Base-by-base conservation (phyloP, 768 basidiomycete genomes). In the Lactarius indigo region DNA sequence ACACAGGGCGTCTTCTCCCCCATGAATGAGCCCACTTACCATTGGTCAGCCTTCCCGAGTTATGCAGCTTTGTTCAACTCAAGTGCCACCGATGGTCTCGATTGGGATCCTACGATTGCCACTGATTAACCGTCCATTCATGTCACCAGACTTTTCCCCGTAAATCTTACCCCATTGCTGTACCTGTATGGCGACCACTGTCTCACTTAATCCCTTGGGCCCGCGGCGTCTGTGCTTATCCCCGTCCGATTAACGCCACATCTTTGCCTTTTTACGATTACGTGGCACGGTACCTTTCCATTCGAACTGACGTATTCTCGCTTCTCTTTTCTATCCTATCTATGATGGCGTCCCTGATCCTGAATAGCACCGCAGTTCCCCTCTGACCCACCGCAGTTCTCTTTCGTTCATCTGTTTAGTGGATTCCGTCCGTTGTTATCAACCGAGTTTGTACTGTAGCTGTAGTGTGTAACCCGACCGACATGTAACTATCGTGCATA, bases 401-500 rank as follows among this genome's bases (percentile, higher is more conserved):
- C 18, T 54, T 56, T 65, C 33, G 18, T 61, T 30, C 23, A 26
- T 13, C n/a, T 55, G 39, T n/a, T n/a, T 26, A 50, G 50, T 54
- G 2, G 28, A 10, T 35, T 10, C 42, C 17, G 31, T 31, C 31
- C 31, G 31, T 30, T 30, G 26, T 65, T 41, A 33, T 42, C 17
- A 37, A 20, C 18, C 39, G 58, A 30, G 17, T 8, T 52, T 59
- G 35, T 30, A 39, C 6, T 56, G 31, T 61, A 37, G 52, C 30
- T 31, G 26, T 56, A 61, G 42, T 30, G 31, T 28, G 30, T 66
- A n/a, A n/a, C 41, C 35, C 39, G 20, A 26, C 55, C 10, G n/a
- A 7, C 33, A 66, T 61, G 65, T 66, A 54, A 62, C 39, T 57
- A 35, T 39, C 57, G 57, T 57, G 55, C 50, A n/a, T 47, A 47